Conservation (phyloP, 345 rosid genomes). For the Syzygium oleosum region DNA sequence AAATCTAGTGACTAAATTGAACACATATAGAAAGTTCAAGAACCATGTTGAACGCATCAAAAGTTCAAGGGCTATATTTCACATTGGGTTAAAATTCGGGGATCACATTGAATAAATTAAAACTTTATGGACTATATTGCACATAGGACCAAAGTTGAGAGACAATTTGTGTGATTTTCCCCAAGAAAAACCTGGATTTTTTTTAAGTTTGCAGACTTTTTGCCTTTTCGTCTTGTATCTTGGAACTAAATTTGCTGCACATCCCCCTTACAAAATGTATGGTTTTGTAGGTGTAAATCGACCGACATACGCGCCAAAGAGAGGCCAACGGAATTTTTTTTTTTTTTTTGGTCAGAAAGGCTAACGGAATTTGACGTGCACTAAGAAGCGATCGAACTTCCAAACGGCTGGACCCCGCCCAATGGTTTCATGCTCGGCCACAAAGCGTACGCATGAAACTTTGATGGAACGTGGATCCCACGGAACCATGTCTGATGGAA, state of each 20-base stretch:
- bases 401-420: accelerated
- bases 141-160: too few relatives aligned
- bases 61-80: accelerated
- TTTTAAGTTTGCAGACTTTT: neutral
- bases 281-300: neutral
- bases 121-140: accelerated
- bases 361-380: neutral
- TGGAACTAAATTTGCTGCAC: neutral
- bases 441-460: too few relatives aligned
- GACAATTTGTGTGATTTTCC: accelerated
- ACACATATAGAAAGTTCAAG: neutral
- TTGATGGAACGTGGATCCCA: too few relatives aligned
- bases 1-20: accelerated
- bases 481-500: too few relatives aligned
- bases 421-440: neutral
- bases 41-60: too few relatives aligned
- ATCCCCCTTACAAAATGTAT: neutral
- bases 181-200: too few relatives aligned
- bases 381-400: neutral
- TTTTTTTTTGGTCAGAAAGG: too few relatives aligned
- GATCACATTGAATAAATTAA: accelerated
- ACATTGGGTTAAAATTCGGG: accelerated
- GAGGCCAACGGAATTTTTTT: neutral
- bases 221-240: neutral
- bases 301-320: neutral